A percentile compares a stretch with the other conserved stretches of the same genome.
Conservation (phyloP, 2,329 filamentous ascomycete species). For the Arthrobotrys conoides region DNA sequence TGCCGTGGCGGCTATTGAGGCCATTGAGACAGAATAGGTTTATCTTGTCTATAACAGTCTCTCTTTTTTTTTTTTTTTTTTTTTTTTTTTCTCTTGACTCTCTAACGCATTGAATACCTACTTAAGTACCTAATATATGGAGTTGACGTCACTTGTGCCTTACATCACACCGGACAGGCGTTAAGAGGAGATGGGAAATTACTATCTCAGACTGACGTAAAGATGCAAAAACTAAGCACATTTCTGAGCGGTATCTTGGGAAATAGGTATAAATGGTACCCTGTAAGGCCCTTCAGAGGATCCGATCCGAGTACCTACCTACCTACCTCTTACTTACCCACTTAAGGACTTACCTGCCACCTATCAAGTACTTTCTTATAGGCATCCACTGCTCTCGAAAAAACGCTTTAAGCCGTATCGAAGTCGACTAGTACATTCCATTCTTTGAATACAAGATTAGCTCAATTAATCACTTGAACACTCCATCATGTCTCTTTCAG, state of each 20-base stretch:
- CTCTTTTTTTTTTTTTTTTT: too few relatives aligned
- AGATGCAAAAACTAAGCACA: neutral
- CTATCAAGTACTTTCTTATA: neutral
- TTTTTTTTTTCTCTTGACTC: too few relatives aligned
- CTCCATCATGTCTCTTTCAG: neutral
- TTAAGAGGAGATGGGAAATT: neutral
- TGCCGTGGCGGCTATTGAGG: constrained; percentile 83
- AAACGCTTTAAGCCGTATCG: too few relatives aligned
- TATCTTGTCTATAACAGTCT: neutral
- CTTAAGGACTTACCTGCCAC: too few relatives aligned
- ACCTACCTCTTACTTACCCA: too few relatives aligned
- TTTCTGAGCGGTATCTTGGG: too few relatives aligned
- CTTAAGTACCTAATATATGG: too few relatives aligned
- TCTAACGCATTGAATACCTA: neutral
- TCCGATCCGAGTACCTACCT: too few relatives aligned
- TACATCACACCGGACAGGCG: constrained; percentile 8
- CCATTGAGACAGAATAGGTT: constrained; percentile 71
- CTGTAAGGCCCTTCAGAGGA: too few relatives aligned
- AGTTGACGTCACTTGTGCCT: constrained; percentile 7
- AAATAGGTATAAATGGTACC: neutral
- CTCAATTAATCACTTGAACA: neutral
- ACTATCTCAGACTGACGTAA: constrained; percentile 16
- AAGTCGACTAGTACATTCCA: too few relatives aligned
- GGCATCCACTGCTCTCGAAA: too few relatives aligned
- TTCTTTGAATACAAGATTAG: too few relatives aligned